Evolutionary conservation across 768 basidiomycete genomes (phyloP).

Genomic region (Tylopilus felleus): DNA sequence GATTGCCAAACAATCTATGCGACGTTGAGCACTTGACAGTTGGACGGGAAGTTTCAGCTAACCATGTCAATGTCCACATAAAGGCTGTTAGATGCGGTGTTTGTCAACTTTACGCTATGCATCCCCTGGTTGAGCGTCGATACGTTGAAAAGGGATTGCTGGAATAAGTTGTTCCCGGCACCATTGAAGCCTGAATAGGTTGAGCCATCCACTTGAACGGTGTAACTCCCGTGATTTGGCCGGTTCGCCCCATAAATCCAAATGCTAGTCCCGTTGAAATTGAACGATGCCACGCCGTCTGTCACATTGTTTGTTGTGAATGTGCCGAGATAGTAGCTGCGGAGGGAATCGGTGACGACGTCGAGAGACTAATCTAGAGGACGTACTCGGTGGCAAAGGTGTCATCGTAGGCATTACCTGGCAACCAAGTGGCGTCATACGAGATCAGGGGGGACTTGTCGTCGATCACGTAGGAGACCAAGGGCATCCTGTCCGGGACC

Average conservation of each 20-base stretch:
- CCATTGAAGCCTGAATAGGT: slow-evolving; percentile 32
- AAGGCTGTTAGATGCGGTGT: slow-evolving; percentile 31
- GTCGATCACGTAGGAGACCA: slow-evolving; percentile 24
- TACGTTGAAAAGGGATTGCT: slow-evolving; percentile 39
- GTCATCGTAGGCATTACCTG: slow-evolving; percentile 16
- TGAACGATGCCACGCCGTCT: slow-evolving; percentile 36
- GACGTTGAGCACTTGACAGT: neutral
- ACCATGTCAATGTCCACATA: slow-evolving; percentile 49
- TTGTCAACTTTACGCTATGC: slow-evolving; percentile 36
- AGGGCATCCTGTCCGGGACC: slow-evolving; percentile 23
- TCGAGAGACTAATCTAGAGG: neutral
- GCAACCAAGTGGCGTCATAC: slow-evolving; percentile 25
- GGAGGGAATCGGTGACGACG: neutral
- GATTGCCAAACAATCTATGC: slow-evolving; percentile 31
- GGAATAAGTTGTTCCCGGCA: slow-evolving; percentile 30
- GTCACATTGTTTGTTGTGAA: slow-evolving; percentile 38
- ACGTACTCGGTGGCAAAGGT: slow-evolving; percentile 15
- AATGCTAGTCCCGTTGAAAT: slow-evolving; percentile 49
- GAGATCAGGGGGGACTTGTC: slow-evolving; percentile 33
- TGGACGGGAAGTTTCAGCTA: neutral
- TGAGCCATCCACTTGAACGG: slow-evolving; percentile 39
- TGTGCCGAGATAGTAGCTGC: slow-evolving; percentile 38
- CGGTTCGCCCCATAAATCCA: slow-evolving; percentile 51
- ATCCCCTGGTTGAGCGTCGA: slow-evolving; percentile 31
- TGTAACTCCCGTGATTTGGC: slow-evolving; percentile 43